phyloP scores from a whole-genome alignment of 1,139 yeast genomes.

The Debaryomyces sp. region DNA sequence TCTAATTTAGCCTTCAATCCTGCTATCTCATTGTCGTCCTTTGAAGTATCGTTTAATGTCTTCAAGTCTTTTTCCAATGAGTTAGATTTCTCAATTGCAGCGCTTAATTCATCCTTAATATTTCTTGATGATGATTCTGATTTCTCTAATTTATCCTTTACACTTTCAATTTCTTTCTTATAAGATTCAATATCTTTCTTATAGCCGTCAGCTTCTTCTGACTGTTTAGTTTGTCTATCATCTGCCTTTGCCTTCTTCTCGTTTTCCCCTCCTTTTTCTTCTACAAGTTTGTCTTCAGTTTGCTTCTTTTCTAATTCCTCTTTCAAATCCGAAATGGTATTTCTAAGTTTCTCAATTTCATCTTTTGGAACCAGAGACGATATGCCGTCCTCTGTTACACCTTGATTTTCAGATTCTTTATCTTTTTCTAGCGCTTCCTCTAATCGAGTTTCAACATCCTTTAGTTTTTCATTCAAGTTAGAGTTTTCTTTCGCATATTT shows the following conservation, averaged over 20 bases:
- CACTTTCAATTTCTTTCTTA: neutral
- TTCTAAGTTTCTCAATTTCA: constrained; percentile 15
- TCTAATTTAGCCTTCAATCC: constrained; percentile 2
- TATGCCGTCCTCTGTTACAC: constrained; percentile 10
- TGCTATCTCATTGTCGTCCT: neutral
- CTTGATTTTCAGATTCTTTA: constrained; percentile 16
- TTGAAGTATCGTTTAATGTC: neutral
- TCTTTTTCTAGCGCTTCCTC: constrained; percentile 2
- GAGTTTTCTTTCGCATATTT: constrained; percentile 20
- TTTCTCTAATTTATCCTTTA: constrained; percentile 9
- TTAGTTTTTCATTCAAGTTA: constrained; percentile 23
- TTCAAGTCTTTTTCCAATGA: constrained; percentile 4
- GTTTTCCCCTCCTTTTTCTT: constrained; percentile 12
- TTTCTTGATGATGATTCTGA: constrained; percentile 7
- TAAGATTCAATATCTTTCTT: constrained; percentile 6
- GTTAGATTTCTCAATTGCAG: neutral
- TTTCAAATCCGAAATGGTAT: neutral
- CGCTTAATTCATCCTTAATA: constrained; percentile 1
- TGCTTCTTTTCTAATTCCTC: constrained; percentile 11
- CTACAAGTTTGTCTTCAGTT: constrained; percentile 14
- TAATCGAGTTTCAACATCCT: constrained; percentile 1
- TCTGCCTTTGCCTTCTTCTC: constrained; percentile 14
- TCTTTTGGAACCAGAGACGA: constrained; percentile 14
- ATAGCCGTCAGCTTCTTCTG: constrained; percentile 10
- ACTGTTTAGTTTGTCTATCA: constrained; percentile 5